These are phyloP conservation scores for Nitzschia sp. DNA, from an alignment of 108 stramenopile genomes.

Conservation along the genomic window DNA sequence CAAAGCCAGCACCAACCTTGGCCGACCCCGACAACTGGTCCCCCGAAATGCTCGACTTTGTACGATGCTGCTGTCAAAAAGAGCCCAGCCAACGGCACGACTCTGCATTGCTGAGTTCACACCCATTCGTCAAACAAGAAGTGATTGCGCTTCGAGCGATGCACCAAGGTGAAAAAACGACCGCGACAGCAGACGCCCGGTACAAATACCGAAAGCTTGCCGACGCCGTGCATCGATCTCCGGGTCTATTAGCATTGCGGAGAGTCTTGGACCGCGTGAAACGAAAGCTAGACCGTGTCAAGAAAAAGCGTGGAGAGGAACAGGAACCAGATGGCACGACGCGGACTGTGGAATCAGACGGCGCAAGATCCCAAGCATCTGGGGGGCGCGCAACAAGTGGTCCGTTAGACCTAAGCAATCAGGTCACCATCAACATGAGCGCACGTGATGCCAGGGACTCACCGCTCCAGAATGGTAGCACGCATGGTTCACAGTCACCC, in stretches of 20 bases:
- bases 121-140: slow-evolving; percentile 85
- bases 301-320: slow-evolving; percentile 43
- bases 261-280: slow-evolving; percentile 75
- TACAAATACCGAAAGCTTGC: slow-evolving; percentile 50
- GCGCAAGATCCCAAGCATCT: slow-evolving; percentile 11
- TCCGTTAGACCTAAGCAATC: slow-evolving; percentile 35
- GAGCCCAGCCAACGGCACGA: slow-evolving; percentile 84
- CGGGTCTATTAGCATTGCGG: slow-evolving; percentile 66
- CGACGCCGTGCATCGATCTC: slow-evolving; percentile 36
- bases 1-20: slow-evolving; percentile 84
- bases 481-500: slow-evolving; percentile 4
- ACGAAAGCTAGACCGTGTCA: slow-evolving; percentile 51
- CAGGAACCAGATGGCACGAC: slow-evolving; percentile 6
- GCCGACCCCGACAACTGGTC: slow-evolving; percentile 90
- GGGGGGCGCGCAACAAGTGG: slow-evolving; percentile 1
- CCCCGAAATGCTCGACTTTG: slow-evolving; percentile 90
- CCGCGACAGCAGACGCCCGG: slow-evolving; percentile 35
- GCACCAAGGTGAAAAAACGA: slow-evolving; percentile 78
- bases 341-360: slow-evolving; percentile 13
- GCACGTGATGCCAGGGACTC: not conserved
- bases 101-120: slow-evolving; percentile 69
- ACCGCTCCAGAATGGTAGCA: slow-evolving; percentile 5
- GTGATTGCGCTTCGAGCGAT: slow-evolving; percentile 71
- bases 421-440: slow-evolving; percentile 23
- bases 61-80: slow-evolving; percentile 86